Conservation (phyloP, 805 yeast genomes). For the Saccharomyces kudriavzevii region DNA sequence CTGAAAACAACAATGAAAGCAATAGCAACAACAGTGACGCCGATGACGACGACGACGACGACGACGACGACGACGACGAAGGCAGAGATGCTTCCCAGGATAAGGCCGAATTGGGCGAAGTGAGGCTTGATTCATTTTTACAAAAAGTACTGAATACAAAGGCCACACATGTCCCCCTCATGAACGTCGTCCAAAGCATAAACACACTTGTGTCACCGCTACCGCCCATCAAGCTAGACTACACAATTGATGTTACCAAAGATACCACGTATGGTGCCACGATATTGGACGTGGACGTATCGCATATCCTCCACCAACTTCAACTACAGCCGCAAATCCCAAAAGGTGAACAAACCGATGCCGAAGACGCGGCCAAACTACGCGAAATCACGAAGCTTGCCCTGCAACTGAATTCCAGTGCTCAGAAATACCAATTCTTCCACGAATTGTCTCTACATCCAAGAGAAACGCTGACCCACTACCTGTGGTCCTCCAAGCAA, state of each 20-base stretch:
- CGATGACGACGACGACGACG: background rate
- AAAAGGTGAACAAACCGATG: slow-evolving; percentile 36
- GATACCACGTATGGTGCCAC: slow-evolving; percentile 75
- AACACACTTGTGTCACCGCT: slow-evolving; percentile 63
- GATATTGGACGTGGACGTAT: slow-evolving; percentile 64
- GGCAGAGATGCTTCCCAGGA: background rate
- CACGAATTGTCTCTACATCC: slow-evolving; percentile 69
- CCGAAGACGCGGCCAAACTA: slow-evolving; percentile 17
- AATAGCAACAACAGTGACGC: slow-evolving; percentile 5
- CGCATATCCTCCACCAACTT: slow-evolving; percentile 19
- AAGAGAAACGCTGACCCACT: slow-evolving; percentile 58
- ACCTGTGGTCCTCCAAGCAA: slow-evolving; percentile 74
- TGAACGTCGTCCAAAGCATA: slow-evolving; percentile 37
- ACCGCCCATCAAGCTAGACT: slow-evolving; percentile 71
- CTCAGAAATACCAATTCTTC: slow-evolving; percentile 72
- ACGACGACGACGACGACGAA: background rate
- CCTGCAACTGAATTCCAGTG: slow-evolving; percentile 44
- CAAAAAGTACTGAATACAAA: slow-evolving; percentile 1
- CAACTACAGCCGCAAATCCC: slow-evolving; percentile 34
- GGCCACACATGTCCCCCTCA: slow-evolving; percentile 32
- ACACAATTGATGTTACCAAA: slow-evolving; percentile 65
- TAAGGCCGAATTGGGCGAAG: background rate
- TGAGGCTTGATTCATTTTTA: background rate
- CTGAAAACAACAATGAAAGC: slow-evolving; percentile 2
- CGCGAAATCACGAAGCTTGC: slow-evolving; percentile 27